A percentile compares a stretch with the other conserved stretches of the same genome.
phyloP scores from a whole-genome alignment of 306 rosid species.

The Castanea sativa region DNA sequence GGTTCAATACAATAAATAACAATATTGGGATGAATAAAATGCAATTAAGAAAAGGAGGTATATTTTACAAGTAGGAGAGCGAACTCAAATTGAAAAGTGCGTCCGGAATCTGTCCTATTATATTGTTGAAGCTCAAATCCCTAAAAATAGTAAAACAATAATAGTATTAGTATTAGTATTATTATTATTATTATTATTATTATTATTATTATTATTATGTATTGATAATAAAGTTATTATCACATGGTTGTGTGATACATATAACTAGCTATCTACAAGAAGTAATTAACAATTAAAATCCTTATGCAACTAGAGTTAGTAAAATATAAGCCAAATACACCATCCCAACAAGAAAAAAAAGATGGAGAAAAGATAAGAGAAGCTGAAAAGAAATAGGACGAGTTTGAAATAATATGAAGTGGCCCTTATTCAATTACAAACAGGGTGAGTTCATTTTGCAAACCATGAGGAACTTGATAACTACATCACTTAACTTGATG shows the following conservation, averaged over 20 bases:
- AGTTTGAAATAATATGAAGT: no score
- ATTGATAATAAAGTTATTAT: no score
- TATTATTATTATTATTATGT: not conserved
- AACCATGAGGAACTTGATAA: no score
- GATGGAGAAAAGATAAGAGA: no score
- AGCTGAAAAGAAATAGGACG: no score
- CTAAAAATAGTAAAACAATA: slow-evolving; percentile 29
- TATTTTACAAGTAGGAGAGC: slow-evolving; percentile 59
- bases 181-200: not conserved
- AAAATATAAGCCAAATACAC: not conserved
- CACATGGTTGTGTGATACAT: not conserved
- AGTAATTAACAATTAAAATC: no score
- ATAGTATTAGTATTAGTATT: not conserved
- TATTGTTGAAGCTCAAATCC: slow-evolving; percentile 41
- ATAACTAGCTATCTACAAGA: not conserved
- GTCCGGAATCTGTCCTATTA: slow-evolving; percentile 42
- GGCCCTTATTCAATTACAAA: no score
- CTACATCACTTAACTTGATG: not conserved
- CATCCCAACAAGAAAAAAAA: no score
- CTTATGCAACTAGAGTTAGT: not conserved
- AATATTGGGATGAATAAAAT: no score
- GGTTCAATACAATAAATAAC: no score
- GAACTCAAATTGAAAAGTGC: slow-evolving; percentile 62
- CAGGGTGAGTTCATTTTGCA: no score
- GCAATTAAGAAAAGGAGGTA: not conserved